Conservation (phyloP, 768 basidiomycete genomes). For the Lentinula raphanica region DNA sequence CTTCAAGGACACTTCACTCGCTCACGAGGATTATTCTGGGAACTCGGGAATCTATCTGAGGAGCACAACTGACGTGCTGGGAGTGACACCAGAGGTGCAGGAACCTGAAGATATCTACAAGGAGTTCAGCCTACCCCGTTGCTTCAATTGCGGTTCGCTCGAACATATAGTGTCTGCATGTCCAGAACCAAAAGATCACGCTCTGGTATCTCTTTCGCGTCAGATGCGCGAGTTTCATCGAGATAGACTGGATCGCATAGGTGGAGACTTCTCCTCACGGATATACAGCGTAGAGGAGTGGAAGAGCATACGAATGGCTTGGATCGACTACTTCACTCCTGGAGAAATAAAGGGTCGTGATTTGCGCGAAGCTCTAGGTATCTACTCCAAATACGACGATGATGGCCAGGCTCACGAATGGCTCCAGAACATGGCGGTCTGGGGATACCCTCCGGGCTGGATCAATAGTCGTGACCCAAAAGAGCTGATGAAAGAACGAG, state of each 20-base stretch:
- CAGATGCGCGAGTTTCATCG: constrained; percentile 52
- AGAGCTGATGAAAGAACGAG: constrained; percentile 40
- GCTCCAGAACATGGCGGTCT: constrained; percentile 58
- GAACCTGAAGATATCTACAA: constrained; percentile 10
- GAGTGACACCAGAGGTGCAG: constrained; percentile 22
- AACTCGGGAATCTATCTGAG: constrained; percentile 45
- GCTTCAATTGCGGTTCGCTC: constrained; percentile 73
- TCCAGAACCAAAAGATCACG: constrained; percentile 46
- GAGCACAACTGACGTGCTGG: constrained; percentile 31
- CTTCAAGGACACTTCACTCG: constrained; percentile 24
- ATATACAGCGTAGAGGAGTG: constrained; percentile 53
- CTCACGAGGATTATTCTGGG: constrained; percentile 21
- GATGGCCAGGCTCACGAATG: constrained; percentile 27
- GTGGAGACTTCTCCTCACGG: constrained; percentile 32
- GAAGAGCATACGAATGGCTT: constrained; percentile 52
- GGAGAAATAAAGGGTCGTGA: constrained; percentile 48
- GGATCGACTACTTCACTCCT: constrained; percentile 55
- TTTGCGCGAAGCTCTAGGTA: constrained; percentile 51
- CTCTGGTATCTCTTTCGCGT: constrained; percentile 60
- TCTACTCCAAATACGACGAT: constrained; percentile 22
- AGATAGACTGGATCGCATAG: constrained; percentile 22
- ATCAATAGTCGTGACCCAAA: constrained; percentile 46
- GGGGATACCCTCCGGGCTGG: constrained; percentile 83
- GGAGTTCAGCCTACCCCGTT: constrained; percentile 27
- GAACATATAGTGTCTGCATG: constrained; percentile 58